Conservation (phyloP, 176 grass and related monocot species). For the Canna indica region DNA sequence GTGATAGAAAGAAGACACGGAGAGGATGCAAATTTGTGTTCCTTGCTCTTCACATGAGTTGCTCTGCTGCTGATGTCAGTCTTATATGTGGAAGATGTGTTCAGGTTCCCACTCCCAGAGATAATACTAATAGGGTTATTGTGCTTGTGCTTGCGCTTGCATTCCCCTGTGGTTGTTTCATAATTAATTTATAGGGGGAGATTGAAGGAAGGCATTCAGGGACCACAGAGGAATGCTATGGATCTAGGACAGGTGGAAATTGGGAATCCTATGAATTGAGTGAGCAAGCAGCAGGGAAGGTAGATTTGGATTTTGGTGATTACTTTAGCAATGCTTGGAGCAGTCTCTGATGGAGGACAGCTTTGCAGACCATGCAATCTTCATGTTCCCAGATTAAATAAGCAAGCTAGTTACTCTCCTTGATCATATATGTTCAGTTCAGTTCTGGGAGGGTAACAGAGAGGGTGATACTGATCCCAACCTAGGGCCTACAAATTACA, state of each 20-base stretch:
- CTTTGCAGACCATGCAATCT: too few species aligned
- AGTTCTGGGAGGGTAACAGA: too few species aligned
- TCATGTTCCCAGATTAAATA: too few species aligned
- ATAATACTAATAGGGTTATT: not conserved
- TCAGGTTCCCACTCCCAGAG: not conserved
- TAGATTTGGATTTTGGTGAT: too few species aligned
- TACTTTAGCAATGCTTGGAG: too few species aligned
- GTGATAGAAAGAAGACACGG: not conserved
- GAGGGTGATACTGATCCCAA: too few species aligned
- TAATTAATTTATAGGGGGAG: not conserved
- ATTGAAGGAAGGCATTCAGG: not conserved
- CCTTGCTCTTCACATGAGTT: not conserved
- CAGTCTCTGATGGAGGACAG: not conserved
- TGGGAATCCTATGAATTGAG: not conserved
- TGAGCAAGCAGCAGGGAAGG: not conserved
- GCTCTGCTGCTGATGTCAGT: not conserved
- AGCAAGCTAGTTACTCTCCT: too few species aligned
- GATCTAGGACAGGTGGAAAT: not conserved
- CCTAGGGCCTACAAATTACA: too few species aligned
- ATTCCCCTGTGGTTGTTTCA: not conserved
- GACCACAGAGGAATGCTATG: not conserved
- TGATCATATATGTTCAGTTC: too few species aligned
- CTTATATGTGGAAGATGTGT: not conserved
- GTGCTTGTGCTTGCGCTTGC: not conserved
- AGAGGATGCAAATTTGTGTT: not conserved